Evolutionary conservation across 2,329 filamentous ascomycete species (phyloP), one percentile per base, ranked within the genome.

Genomic region (Monosporascus sp.): DNA sequence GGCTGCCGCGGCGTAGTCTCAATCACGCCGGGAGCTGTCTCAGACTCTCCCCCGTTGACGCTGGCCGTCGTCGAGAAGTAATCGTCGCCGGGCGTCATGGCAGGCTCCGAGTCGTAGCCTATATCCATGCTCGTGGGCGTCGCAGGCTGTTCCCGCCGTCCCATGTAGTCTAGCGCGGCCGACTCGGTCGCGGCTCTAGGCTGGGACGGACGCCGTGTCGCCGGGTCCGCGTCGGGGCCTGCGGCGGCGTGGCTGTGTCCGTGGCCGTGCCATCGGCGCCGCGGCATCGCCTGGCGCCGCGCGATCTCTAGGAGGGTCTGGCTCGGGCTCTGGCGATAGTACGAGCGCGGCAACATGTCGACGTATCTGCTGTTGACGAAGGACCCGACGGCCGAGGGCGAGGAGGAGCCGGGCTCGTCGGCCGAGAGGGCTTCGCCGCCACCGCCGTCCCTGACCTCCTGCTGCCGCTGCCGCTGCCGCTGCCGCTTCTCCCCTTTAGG

Each of bases 21-120:
- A 27, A 46, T 16, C 3, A 46, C 9, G 24, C 17, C n/a, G 7
- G 22, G 26, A 27, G 43, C 52, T 53, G 6, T 37, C 50, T 7
- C 40, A 49, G 14, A 43, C 46, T 8, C 37, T 52, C 7, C 31
- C 49, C 19, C 57, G 24, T 60, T 51, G 5, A 57, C 50, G 51
- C 58, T 62, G 11, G 56, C 55, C 5, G 57, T 16, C 5, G 41
- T 55, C 6, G 63, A 58, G 55, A 67, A 67, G 49, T 64, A 65
- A 37, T 65, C 60, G 6, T 47, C 55, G 19, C 37, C 48, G 3
- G 62, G 60, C 27, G 62, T 61, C 57, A 64, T 57, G 20, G 58
- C 56, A 5, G 67, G 66, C 50, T 69, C 66, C n/a, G 67, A 69
- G 50, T 69, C 65, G 51, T 69, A 69, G 7, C 62, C 65, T 43